Conservation (phyloP, 23 red algal species). For the Chondrus crispus region DNA sequence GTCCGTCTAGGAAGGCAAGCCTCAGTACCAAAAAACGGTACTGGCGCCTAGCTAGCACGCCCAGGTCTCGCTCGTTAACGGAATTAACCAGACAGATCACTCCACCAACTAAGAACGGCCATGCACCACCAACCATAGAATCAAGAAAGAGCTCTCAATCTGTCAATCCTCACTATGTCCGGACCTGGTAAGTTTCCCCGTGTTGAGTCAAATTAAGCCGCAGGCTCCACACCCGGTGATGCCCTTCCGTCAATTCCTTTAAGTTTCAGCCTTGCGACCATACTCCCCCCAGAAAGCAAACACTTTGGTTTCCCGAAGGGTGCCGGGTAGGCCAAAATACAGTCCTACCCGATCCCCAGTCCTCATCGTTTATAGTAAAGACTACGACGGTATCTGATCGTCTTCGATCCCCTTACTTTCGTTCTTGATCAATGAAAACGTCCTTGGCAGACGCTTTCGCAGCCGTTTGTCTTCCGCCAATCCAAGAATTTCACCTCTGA, state of each 20-base stretch:
- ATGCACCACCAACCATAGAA: slow-evolving; percentile 49
- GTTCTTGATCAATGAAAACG: slow-evolving; percentile 62
- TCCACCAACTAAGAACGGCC: slow-evolving; percentile 61
- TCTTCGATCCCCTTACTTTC: slow-evolving; percentile 59
- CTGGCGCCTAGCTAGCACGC: slow-evolving; percentile 63
- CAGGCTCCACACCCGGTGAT: slow-evolving; percentile 50
- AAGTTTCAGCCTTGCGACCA: slow-evolving; percentile 77
- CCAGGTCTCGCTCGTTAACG: slow-evolving; percentile 93
- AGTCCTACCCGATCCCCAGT: slow-evolving; percentile 56
- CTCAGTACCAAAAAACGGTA: slow-evolving; percentile 16
- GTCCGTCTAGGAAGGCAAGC: slow-evolving; percentile 87
- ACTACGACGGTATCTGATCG: slow-evolving; percentile 89
- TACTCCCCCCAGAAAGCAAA: slow-evolving; percentile 86
- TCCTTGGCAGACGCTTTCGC: slow-evolving; percentile 93
- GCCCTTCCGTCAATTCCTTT: slow-evolving; percentile 66
- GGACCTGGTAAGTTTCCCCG: slow-evolving; percentile 51
- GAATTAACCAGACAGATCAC: slow-evolving; percentile 97
- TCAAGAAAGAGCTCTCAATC: slow-evolving; percentile 69
- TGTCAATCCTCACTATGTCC: slow-evolving; percentile 45
- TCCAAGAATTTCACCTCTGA: slow-evolving; percentile 96
- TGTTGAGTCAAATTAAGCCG: slow-evolving; percentile 67
- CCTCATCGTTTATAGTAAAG: slow-evolving; percentile 81
- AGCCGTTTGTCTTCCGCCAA: slow-evolving; percentile 74
- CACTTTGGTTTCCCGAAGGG: slow-evolving; percentile 79
- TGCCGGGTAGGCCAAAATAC: slow-evolving; percentile 32